These are phyloP conservation scores for Ormosia emarginata DNA, from an alignment of 306 rosid genomes.

Conservation along the genomic window DNA sequence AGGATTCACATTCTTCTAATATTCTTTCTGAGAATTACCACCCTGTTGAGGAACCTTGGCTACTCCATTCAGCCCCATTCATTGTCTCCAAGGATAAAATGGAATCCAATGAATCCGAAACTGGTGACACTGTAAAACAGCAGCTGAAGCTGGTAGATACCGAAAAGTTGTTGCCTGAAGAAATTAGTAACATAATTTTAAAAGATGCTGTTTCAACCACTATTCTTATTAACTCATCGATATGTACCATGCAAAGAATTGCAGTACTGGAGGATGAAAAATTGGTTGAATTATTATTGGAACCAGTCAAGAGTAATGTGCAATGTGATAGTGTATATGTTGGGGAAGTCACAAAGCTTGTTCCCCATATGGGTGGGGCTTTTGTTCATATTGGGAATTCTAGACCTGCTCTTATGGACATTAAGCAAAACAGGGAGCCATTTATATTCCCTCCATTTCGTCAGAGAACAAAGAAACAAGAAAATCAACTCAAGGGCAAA, in stretches of 20 bases:
- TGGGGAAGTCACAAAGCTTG: slow-evolving; percentile 80
- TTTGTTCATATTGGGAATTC: slow-evolving; percentile 82
- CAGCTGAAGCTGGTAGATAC: slow-evolving; percentile 44
- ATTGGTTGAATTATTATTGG: slow-evolving; percentile 80
- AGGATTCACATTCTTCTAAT: slow-evolving; percentile 37
- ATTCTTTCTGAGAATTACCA: slow-evolving; percentile 46
- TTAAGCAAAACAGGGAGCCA: slow-evolving; percentile 76
- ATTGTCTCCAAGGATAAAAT: slow-evolving; percentile 37
- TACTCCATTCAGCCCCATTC: slow-evolving; percentile 39
- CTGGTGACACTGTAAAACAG: slow-evolving; percentile 33
- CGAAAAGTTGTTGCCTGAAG: slow-evolving; percentile 51
- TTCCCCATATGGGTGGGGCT: slow-evolving; percentile 97
- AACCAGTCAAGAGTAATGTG: slow-evolving; percentile 92
- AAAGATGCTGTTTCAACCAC: slow-evolving; percentile 60
- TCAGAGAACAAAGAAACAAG: slow-evolving; percentile 46
- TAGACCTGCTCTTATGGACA: slow-evolving; percentile 83
- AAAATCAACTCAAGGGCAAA: slow-evolving; percentile 36
- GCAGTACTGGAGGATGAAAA: slow-evolving; percentile 88
- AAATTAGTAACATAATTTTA: slow-evolving; percentile 32
- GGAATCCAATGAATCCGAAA: slow-evolving; percentile 37
- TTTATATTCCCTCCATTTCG: slow-evolving; percentile 90
- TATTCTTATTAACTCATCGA: slow-evolving; percentile 84
- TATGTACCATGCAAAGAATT: slow-evolving; percentile 97
- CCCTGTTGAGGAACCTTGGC: slow-evolving; percentile 96
- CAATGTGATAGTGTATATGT: slow-evolving; percentile 91